Evolutionary conservation across 1,284 basidiomycete species (phyloP), one percentile per base, ranked within the genome.

Genomic region (Papiliotrema nemorosa): DNA sequence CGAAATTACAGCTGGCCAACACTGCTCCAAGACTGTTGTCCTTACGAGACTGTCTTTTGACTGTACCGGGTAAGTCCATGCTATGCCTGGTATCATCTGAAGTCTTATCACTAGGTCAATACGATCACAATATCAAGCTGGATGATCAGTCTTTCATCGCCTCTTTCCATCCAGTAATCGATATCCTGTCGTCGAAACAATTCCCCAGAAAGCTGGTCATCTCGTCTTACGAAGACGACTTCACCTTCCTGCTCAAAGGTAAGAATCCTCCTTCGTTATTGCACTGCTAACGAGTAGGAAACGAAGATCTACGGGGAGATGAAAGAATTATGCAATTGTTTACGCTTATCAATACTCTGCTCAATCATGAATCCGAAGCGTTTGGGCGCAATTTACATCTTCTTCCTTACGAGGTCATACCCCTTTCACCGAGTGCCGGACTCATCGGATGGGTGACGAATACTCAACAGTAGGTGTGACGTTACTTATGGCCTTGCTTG

Each of bases 281-380:
- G 22, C 3, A 6, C 22, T 35, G 34, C 47, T 49, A 42, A 52
- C 25, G 18, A 5, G n/a, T 22, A 66, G 66, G 66, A 3, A 65
- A 69, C 39, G 66, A 69, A 36, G 66, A 69, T 44, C 48, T 69
- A 3, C 52, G 67, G 49, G 67, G 65, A 9, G 69, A 73, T 47
- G 69, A 73, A 47, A 56, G 69, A 13, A 70, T 73, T 47, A 73
- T 73, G 69, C 70, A 73, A 55, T 56, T 73, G n/a, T 70, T 73
- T 53, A 64, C 62, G 2, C 55, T 73, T 5, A 64, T 69, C 50
- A 73, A 73, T 38, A 66, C 64, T 1, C 50, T 73, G 24, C 59
- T 73, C 18, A 69, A 66, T 41, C 69, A 71, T 42, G 60, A 66
- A 37, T 50, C 52, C 2, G 68, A 71, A 22, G 64, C 70, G 1